phyloP scores from a whole-genome alignment of 768 basidiomycete species.

The Boletus rubescentipes region DNA sequence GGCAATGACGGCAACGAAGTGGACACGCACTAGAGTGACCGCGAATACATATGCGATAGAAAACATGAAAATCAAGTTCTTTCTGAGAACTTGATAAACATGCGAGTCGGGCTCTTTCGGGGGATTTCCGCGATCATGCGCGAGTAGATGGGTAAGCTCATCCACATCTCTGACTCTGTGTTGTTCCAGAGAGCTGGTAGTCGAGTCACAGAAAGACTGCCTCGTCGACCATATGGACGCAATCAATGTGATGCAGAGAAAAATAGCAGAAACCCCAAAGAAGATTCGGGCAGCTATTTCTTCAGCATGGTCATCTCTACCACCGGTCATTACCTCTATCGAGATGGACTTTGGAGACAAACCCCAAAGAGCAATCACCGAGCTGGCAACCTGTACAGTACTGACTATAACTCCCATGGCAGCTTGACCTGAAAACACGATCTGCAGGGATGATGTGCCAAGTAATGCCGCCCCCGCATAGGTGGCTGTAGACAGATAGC shows the following conservation, averaged over 20 bases:
- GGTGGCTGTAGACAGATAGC: background rate
- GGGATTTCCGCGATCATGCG: background rate
- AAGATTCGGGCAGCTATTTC: background rate
- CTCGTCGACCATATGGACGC: background rate
- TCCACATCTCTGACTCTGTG: background rate
- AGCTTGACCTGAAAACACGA: background rate
- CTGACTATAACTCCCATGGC: background rate
- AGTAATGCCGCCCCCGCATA: background rate
- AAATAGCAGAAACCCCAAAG: background rate
- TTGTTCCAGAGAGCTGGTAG: background rate
- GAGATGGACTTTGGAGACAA: background rate
- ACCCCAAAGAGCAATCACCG: background rate
- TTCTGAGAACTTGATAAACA: too few relatives aligned
- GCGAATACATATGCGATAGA: background rate
- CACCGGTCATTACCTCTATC: background rate
- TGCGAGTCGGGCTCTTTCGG: background rate
- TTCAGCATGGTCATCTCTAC: too few relatives aligned
- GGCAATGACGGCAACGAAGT: background rate
- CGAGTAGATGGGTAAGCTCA: background rate
- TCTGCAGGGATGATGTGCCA: background rate
- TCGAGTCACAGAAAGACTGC: background rate
- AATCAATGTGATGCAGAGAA: background rate
- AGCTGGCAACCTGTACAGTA: too few relatives aligned
- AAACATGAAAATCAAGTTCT: conserved; percentile 2
- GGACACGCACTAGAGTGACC: background rate